These are phyloP conservation scores for Tolypocladium amazonense DNA, from an alignment of 2,329 filamentous ascomycete species.

Conservation along the genomic window DNA sequence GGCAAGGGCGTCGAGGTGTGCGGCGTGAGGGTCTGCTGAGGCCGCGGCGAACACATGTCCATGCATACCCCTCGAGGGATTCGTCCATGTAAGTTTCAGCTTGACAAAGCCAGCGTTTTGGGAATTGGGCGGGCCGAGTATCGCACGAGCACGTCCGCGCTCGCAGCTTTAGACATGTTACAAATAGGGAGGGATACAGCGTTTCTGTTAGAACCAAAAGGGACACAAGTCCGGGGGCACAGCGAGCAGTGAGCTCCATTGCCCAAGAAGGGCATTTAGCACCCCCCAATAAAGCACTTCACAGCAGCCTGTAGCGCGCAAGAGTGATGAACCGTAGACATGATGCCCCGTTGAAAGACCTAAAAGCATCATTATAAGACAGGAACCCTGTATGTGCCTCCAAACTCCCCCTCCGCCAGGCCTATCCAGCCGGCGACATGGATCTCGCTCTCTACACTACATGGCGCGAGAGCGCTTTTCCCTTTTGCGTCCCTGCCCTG, in stretches of 20 bases:
- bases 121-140: background rate
- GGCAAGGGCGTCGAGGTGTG: conserved; percentile 65
- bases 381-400: background rate
- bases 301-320: background rate
- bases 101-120: background rate
- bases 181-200: background rate
- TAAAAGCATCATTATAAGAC: background rate
- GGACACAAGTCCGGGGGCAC: background rate
- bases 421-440: background rate
- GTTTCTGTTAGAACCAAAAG: background rate
- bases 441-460: background rate
- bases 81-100: background rate
- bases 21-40: conserved; percentile 56
- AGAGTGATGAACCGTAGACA: background rate
- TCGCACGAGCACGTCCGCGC: too few species aligned
- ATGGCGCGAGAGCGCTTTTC: background rate
- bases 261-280: background rate
- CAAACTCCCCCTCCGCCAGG: background rate
- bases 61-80: background rate
- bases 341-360: background rate
- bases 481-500: background rate
- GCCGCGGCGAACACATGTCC: background rate
- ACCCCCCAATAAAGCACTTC: background rate
- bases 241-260: background rate
- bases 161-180: background rate